Base-by-base conservation (phyloP, 139 green algal genomes). In the Tetraselmis striata region DNA sequence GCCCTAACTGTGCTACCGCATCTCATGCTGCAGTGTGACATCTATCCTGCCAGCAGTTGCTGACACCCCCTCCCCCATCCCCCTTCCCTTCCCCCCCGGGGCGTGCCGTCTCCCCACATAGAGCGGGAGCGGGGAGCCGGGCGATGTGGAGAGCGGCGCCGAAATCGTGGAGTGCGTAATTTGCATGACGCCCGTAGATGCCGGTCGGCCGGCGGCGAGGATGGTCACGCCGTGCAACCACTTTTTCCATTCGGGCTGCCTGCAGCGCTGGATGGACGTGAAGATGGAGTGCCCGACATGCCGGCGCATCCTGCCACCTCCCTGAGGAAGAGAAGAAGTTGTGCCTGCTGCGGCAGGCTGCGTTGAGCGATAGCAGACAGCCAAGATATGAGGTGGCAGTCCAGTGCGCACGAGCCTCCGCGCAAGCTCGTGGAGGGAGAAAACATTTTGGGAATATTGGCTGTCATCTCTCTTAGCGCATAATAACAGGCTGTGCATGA, bases 211-310 rank as follows among this genome's bases (percentile, higher is more conserved):
- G 1, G 78, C 18, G 0, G 67, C 83, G 0, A 84, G 90, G 27
- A 93, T 95, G 88, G 81, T 98, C 28, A 97, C 95, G 1, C 94
- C 94, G 0, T 98, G 94, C 80, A 83, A 92, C 75, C 95, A 98
- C 85, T 91, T 96, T 79, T 98, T 97, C 84, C 95, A 98, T 82
- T 59, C 80, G 0, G 59, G 87, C 1, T 98, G 95, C 84, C 83
- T 98, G 75, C 76, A 90, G 75, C 86, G 87, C 0, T 98, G 95
- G 95, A 96, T 98, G 89, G 88, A 93, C n/a, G 86, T 97, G 29
- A 97, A 98, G 80, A 90, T 91, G 83, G 91, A 95, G 83, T 98
- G 95, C 85, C 95, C 95, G 1, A 97, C 90, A 1, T 98, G 95
- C 88, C 86, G 94, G 23, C 80, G 87, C 0, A 58, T 59, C 25